Evolutionary conservation across 768 basidiomycete genomes (phyloP).

Genomic region (Pulveroboletus ravenelii): DNA sequence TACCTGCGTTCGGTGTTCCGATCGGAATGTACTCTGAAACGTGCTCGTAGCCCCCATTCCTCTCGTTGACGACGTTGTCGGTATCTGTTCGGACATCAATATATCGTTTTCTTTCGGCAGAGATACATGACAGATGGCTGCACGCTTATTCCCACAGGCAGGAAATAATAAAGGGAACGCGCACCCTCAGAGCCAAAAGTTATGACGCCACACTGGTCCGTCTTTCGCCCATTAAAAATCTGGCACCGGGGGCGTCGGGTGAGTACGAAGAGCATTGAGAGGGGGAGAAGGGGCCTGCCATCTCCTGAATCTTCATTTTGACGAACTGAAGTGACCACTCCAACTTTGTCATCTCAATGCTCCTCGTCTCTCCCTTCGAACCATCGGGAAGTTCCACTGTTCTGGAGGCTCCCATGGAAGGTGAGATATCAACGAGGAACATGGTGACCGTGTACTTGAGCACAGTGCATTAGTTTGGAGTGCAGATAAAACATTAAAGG

Average conservation of each 20-base stretch:
- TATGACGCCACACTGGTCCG: constrained; percentile 89
- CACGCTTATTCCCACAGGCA: background rate
- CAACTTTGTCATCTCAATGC: constrained; percentile 67
- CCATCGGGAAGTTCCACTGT: constrained; percentile 53
- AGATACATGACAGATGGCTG: background rate
- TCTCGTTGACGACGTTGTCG: constrained; percentile 56
- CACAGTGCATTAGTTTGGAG: constrained; percentile 6
- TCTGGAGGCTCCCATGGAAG: constrained; percentile 71
- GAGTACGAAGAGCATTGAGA: background rate
- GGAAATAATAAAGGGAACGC: background rate
- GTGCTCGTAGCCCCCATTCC: constrained; percentile 67
- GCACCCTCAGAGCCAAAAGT: constrained; percentile 78
- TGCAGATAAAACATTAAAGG: background rate
- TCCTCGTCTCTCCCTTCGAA: constrained; percentile 45
- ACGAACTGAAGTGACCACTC: constrained; percentile 83
- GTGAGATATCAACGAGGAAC: constrained; percentile 85
- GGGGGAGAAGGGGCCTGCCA: constrained; percentile 46
- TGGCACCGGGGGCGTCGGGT: constrained; percentile 26
- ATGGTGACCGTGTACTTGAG: constrained; percentile 77
- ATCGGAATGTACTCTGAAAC: constrained; percentile 69
- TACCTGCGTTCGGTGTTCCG: constrained; percentile 57
- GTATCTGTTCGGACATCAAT: constrained; percentile 42
- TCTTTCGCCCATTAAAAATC: constrained; percentile 91
- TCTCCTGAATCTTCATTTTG: constrained; percentile 87
- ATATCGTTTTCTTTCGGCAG: background rate